These are phyloP conservation scores for Skeletonema costatum DNA, from an alignment of 108 stramenopile genomes.

Conservation along the genomic window DNA sequence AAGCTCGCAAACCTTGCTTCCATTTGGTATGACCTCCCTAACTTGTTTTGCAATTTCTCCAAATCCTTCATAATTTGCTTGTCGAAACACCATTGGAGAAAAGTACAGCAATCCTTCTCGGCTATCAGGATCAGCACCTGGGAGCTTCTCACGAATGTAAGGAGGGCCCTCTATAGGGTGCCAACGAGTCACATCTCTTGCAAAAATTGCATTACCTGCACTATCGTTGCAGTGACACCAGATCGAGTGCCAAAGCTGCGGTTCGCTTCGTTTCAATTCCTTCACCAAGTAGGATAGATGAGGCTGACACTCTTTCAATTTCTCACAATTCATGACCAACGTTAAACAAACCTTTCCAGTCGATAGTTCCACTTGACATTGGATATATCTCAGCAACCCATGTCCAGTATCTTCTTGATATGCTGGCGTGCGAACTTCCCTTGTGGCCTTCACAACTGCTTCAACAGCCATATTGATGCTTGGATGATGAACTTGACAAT, in stretches of 20 bases:
- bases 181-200: slow-evolving; percentile 67
- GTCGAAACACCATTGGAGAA: slow-evolving; percentile 92
- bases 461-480: slow-evolving; percentile 83
- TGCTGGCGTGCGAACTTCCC: slow-evolving; percentile 65
- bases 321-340: slow-evolving; percentile 88
- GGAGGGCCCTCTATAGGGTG: slow-evolving; percentile 71
- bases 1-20: slow-evolving; percentile 85
- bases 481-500: slow-evolving; percentile 95
- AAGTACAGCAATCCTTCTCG: slow-evolving; percentile 74
- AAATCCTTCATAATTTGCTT: slow-evolving; percentile 94
- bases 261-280: slow-evolving; percentile 58
- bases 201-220: slow-evolving; percentile 71
- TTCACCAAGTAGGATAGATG: slow-evolving; percentile 70
- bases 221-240: slow-evolving; percentile 86
- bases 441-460: slow-evolving; percentile 56
- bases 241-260: slow-evolving; percentile 79
- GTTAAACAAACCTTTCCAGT: slow-evolving; percentile 84
- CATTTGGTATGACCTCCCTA: slow-evolving; percentile 61
- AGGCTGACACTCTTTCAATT: slow-evolving; percentile 72
- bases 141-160: slow-evolving; percentile 77
- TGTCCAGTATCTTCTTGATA: slow-evolving; percentile 61
- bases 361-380: slow-evolving; percentile 81
- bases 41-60: slow-evolving; percentile 82
- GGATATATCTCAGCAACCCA: slow-evolving; percentile 77
- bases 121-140: slow-evolving; percentile 39